Base-by-base conservation (phyloP, 1,139 yeast genomes). In the Meyerozyma sp. region DNA sequence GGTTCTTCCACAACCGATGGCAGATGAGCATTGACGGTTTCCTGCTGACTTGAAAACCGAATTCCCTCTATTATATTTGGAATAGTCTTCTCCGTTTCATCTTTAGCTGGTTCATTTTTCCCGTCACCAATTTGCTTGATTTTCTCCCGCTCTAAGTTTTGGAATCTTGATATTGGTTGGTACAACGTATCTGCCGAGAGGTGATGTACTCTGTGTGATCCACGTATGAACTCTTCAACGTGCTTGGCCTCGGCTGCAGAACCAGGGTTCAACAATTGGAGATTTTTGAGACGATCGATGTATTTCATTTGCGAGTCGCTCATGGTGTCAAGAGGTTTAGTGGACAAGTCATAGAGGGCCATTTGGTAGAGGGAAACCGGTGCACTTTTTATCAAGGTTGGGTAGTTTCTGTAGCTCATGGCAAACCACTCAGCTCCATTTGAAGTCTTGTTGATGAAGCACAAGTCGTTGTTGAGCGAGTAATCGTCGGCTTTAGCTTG, bases 401-500 rank as follows among this genome's bases (percentile, higher is more conserved):
- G 96, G 56, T 83, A 91, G 53, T 82, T 75, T 25, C 63, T 61
- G 50, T 82, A 86, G 27, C 95, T 85, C 77, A 91, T 74, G 9
- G 96, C 97, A 66, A 78, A 88, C 96, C 96, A 90, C 41, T 87
- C 84, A 29, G 61, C 52, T 4, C 82, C 81, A 43, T 73, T 73
- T 10, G 74, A 68, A 0, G 93, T 84, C 49, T 75, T 71, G 49
- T 84, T 88, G 20, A 90, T 68, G 57, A 80, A 89, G 1, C 90
- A 73, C 42, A 69, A 54, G 47, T 70, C 70, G 35, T 54, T 51
- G 71, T 77, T 51, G 21, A 58, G 47, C 4, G 56, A 45, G 10
- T 42, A 37, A 8, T 42, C 44, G 28, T 59, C 60, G 27, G 45
- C 47, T n/a, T 59, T 56, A 26, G 62, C 49, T 49, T 70, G 76